Percentiles rank a stretch among this genome's conserved stretches.
Conservation (phyloP, 2,329 filamentous ascomycete genomes). For the Cladophialophora immunda region DNA sequence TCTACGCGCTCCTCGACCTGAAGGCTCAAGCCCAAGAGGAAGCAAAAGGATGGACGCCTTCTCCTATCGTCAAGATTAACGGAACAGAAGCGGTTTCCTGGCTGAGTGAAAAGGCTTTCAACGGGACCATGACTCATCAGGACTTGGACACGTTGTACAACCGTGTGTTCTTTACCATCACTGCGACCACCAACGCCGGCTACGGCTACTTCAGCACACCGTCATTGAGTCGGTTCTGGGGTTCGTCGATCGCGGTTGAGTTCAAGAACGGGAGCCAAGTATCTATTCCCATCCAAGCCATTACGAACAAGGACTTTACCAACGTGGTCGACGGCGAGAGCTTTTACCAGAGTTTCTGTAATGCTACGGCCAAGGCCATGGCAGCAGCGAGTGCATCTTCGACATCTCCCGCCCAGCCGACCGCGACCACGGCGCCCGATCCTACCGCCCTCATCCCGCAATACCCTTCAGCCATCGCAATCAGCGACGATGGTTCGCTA, state of each 20-base stretch:
- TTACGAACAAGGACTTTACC: not conserved
- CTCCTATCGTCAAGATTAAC: conserved; percentile 35
- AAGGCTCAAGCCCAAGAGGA: not conserved
- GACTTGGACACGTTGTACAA: conserved; percentile 19
- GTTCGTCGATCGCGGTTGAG: conserved; percentile 10
- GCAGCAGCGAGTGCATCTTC: conserved; percentile 15
- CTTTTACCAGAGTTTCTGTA: conserved; percentile 29
- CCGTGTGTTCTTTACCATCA: conserved; percentile 1
- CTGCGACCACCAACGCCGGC: not conserved
- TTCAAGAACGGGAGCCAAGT: conserved; percentile 16
- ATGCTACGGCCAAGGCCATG: conserved; percentile 24
- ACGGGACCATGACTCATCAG: conserved; percentile 13
- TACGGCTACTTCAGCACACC: not conserved
- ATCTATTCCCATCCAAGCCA: not conserved
- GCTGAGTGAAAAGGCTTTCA: conserved; percentile 9
- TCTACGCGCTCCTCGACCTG: conserved; percentile 52
- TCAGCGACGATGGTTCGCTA: conserved; percentile 47
- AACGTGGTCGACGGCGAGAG: conserved; percentile 16
- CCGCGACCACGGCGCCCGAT: conserved; percentile 10
- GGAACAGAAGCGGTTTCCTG: conserved; percentile 6
- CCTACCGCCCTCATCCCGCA: conserved; percentile 25
- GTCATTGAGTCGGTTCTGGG: not conserved
- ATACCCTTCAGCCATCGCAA: conserved; percentile 50
- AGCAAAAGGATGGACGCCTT: conserved; percentile 11
- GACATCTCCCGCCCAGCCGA: conserved; percentile 34